Conservation (phyloP, 1,139 yeast genomes). For the Suhomyces terraborum region DNA sequence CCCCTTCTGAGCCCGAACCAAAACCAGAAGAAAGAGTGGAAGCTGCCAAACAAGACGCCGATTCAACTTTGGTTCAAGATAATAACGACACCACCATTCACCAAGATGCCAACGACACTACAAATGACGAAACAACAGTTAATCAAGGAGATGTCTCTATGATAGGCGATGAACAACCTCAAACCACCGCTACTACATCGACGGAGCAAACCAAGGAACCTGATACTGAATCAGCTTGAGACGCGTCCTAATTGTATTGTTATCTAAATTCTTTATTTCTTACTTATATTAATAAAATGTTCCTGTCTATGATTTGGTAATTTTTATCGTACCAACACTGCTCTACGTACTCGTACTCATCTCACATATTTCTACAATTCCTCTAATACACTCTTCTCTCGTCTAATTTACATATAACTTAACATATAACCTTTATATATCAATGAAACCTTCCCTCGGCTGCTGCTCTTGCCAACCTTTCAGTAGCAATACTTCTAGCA, state of each 20-base stretch:
- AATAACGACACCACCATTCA: conserved; percentile 46
- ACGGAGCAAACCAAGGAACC: conserved; percentile 11
- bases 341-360: no score
- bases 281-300: conserved; percentile 13
- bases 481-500: conserved; percentile 66
- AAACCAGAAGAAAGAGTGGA: conserved; percentile 3
- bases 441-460: conserved; percentile 41
- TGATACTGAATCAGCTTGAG: not conserved
- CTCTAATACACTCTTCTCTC: no score
- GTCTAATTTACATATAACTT: no score
- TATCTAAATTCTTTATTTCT: conserved; percentile 9
- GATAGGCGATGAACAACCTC: conserved; percentile 21
- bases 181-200: conserved; percentile 9
- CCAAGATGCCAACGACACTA: conserved; percentile 47
- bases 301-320: not conserved
- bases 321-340: no score
- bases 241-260: not conserved
- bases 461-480: conserved; percentile 50
- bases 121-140: conserved; percentile 43
- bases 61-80: conserved; percentile 41
- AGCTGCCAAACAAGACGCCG: conserved; percentile 31
- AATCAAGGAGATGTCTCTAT: conserved; percentile 35
- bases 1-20: conserved; percentile 7
- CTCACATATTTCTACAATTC: no score
- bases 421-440: not conserved